phyloP scores from a whole-genome alignment of 495 filamentous ascomycete species.

The Talaromyces adpressus region DNA sequence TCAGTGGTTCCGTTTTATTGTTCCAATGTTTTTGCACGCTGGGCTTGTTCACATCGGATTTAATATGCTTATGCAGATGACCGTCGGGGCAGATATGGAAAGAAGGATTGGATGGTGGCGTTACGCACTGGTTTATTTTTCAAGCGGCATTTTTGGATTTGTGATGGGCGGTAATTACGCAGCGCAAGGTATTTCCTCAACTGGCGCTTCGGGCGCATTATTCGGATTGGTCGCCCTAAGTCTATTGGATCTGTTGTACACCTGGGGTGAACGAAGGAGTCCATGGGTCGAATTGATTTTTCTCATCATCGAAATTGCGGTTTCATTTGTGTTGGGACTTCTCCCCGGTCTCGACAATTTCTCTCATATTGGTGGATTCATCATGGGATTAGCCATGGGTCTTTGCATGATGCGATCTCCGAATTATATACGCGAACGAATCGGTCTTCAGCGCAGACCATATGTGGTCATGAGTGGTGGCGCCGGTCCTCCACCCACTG shows the following conservation, averaged over 20 bases:
- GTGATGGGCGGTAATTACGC: slow-evolving; percentile 93
- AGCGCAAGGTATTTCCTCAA: slow-evolving; percentile 67
- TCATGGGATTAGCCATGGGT: slow-evolving; percentile 85
- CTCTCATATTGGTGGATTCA: slow-evolving; percentile 90
- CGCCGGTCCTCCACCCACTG: slow-evolving; percentile 15
- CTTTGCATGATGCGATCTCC: slow-evolving; percentile 84
- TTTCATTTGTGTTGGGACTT: slow-evolving; percentile 88
- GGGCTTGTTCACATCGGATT: slow-evolving; percentile 92
- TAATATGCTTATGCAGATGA: slow-evolving; percentile 86
- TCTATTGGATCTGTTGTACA: slow-evolving; percentile 85
- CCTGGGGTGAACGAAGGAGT: slow-evolving; percentile 67
- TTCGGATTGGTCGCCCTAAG: slow-evolving; percentile 88
- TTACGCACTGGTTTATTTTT: slow-evolving; percentile 82
- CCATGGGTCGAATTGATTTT: slow-evolving; percentile 77
- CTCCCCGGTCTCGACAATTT: slow-evolving; percentile 96
- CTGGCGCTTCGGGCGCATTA: slow-evolving; percentile 79
- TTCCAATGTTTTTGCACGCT: slow-evolving; percentile 90
- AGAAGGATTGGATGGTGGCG: slow-evolving; percentile 75
- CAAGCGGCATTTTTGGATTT: slow-evolving; percentile 91
- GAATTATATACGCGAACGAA: slow-evolving; percentile 66
- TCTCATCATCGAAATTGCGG: slow-evolving; percentile 73
- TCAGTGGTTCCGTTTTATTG: slow-evolving; percentile 95
- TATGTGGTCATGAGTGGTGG: slow-evolving; percentile 54
- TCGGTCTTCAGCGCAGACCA: slow-evolving; percentile 57
- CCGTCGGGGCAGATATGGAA: slow-evolving; percentile 86